A percentile compares a stretch with the other conserved stretches of the same genome.
Conservation (phyloP, 306 rosid species). For the Medicago lupulina region DNA sequence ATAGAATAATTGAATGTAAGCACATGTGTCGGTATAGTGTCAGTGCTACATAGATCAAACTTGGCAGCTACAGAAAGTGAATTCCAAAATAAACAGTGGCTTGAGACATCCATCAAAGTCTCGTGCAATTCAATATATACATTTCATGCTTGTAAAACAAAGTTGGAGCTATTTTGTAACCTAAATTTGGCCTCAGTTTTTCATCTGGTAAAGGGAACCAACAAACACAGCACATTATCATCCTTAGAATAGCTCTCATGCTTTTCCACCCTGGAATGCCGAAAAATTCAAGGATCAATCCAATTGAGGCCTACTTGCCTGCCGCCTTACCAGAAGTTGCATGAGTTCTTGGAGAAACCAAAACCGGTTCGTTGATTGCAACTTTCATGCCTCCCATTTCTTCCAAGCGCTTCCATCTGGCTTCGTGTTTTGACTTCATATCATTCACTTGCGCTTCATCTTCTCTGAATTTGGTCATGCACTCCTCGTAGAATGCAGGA, state of each 20-base stretch:
- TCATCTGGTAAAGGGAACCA: background rate
- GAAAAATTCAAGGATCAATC: constrained; percentile 39
- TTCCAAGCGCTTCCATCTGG: constrained; percentile 84
- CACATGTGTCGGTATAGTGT: background rate
- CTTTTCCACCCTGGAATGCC: constrained; percentile 35
- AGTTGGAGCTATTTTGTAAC: constrained; percentile 49
- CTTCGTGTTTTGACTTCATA: constrained; percentile 59
- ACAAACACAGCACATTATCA: constrained; percentile 14
- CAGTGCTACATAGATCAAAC: constrained; percentile 32
- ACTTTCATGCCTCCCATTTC: constrained; percentile 84
- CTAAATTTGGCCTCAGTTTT: background rate
- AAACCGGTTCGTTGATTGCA: constrained; percentile 73
- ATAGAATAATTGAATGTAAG: background rate
- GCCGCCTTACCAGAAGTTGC: constrained; percentile 64
- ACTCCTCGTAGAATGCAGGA: constrained; percentile 79
- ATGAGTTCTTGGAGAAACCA: constrained; percentile 68
- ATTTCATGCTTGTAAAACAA: constrained; percentile 49
- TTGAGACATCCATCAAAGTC: constrained; percentile 49
- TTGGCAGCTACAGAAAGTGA: constrained; percentile 38
- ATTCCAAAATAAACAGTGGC: constrained; percentile 40
- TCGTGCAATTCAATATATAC: constrained; percentile 71
- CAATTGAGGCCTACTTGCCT: constrained; percentile 39
- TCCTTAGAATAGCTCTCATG: constrained; percentile 31
- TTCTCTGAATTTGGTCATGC: constrained; percentile 74
- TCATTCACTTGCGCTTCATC: constrained; percentile 69